Evolutionary conservation across 345 rosid genomes (phyloP).

Genomic region (Populus davidiana): DNA sequence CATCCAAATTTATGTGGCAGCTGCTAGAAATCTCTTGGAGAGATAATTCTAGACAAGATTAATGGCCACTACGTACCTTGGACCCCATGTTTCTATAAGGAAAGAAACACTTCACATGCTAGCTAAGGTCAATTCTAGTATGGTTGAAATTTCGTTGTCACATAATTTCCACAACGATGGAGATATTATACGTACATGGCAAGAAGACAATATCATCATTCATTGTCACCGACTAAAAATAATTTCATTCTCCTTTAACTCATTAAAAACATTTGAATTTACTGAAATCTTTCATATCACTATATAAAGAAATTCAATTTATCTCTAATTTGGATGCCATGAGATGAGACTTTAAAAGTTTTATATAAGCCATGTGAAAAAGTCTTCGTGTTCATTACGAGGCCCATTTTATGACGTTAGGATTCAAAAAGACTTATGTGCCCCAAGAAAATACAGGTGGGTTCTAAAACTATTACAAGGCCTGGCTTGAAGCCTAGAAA

Average conservation of each 20-base stretch:
- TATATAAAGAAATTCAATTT: too few relatives aligned
- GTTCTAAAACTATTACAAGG: not conserved
- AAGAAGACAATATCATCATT: not conserved
- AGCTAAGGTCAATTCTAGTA: not conserved
- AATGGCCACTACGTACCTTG: too few relatives aligned
- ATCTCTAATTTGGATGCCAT: too few relatives aligned
- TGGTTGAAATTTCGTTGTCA: not conserved
- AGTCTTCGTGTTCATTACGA: not conserved
- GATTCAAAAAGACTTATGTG: not conserved
- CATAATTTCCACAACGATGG: not conserved
- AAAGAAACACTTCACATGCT: not conserved
- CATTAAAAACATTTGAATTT: too few relatives aligned
- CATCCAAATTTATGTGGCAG: too few relatives aligned
- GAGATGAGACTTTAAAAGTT: too few relatives aligned
- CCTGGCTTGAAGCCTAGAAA: not conserved
- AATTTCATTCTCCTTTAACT: too few relatives aligned
- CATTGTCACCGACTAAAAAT: not conserved
- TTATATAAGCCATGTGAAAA: too few relatives aligned
- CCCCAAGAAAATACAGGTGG: not conserved
- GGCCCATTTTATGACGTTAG: not conserved
- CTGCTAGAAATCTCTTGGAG: too few relatives aligned
- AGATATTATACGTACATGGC: too few relatives aligned
- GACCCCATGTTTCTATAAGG: not conserved
- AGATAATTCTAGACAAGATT: too few relatives aligned
- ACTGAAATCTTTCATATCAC: too few relatives aligned